phyloP scores from a whole-genome alignment of 2,329 filamentous ascomycete species.

The Aspergillus persii region DNA sequence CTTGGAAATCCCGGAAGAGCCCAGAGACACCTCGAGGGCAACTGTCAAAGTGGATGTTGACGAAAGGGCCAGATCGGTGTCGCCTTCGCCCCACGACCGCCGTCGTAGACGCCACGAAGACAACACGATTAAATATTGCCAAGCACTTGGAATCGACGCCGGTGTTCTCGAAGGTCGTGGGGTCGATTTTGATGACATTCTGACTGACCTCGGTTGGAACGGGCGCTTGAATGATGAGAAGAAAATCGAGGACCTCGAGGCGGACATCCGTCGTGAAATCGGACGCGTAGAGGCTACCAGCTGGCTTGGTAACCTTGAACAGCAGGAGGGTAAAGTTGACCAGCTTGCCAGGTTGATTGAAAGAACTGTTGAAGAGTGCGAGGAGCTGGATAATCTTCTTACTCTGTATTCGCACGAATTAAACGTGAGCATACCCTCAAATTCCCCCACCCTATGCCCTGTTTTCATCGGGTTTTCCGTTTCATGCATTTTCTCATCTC shows the following conservation, averaged over 20 bases:
- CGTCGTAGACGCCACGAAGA: slow-evolving; percentile 64
- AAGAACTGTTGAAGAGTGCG: slow-evolving; percentile 87
- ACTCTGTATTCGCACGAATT: slow-evolving; percentile 94
- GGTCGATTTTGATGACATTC: slow-evolving; percentile 74
- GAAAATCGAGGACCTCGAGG: slow-evolving; percentile 75
- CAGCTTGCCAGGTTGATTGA: slow-evolving; percentile 85
- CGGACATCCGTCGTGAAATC: slow-evolving; percentile 81
- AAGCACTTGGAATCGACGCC: slow-evolving; percentile 74
- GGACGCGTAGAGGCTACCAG: slow-evolving; percentile 88
- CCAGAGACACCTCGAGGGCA: slow-evolving; percentile 23
- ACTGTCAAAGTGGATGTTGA: slow-evolving; percentile 19
- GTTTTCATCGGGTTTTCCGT: background rate
- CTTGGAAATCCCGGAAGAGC: slow-evolving; percentile 16
- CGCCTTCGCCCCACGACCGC: slow-evolving; percentile 47
- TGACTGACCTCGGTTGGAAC: slow-evolving; percentile 88
- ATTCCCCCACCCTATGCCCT: background rate
- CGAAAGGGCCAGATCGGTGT: slow-evolving; percentile 32
- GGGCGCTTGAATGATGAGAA: slow-evolving; percentile 71
- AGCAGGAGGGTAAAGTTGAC: slow-evolving; percentile 86
- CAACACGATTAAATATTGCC: slow-evolving; percentile 75
- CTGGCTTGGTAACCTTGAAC: slow-evolving; percentile 78
- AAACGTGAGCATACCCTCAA: slow-evolving; percentile 61
- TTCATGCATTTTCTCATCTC: slow-evolving; percentile 21
- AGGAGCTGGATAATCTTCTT: slow-evolving; percentile 89
- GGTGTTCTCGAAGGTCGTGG: slow-evolving; percentile 72